Conservation (phyloP, 192 early-diverging fungal genomes). For the Mortierella hygrophila region DNA sequence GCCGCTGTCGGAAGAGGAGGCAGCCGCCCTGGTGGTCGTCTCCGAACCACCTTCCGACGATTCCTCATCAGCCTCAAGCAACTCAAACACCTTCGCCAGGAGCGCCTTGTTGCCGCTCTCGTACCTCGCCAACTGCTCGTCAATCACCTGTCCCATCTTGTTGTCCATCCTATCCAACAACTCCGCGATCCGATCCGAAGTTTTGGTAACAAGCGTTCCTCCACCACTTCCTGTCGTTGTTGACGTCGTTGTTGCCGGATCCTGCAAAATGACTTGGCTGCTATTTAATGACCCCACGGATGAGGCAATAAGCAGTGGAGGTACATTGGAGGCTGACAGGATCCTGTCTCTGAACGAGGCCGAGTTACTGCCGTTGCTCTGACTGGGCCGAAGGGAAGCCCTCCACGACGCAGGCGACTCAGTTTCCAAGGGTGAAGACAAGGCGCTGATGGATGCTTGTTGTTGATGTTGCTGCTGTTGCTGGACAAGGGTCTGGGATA, state of each 20-base stretch:
- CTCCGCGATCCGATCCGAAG: slow-evolving; percentile 39
- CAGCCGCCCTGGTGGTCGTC: neutral
- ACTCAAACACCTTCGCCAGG: slow-evolving; percentile 27
- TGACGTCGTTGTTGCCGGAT: neutral
- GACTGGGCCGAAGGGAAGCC: slow-evolving; percentile 31
- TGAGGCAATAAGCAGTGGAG: neutral
- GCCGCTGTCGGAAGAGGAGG: neutral
- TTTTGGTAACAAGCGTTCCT: slow-evolving; percentile 1
- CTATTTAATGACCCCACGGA: neutral
- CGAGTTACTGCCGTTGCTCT: slow-evolving; percentile 20
- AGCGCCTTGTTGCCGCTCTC: slow-evolving; percentile 40
- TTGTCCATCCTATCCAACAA: slow-evolving; percentile 42
- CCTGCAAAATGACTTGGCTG: neutral
- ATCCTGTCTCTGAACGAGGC: slow-evolving; percentile 11
- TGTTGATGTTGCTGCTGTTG: slow-evolving; percentile 12
- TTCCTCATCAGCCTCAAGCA: slow-evolving; percentile 28
- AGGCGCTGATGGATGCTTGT: neutral
- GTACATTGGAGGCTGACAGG: neutral
- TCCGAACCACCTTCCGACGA: neutral
- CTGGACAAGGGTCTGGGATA: slow-evolving; percentile 18
- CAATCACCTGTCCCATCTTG: slow-evolving; percentile 36
- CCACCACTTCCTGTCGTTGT: neutral
- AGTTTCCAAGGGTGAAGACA: slow-evolving; percentile 21
- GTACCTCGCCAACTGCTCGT: slow-evolving; percentile 41
- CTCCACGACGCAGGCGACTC: slow-evolving; percentile 31